Conservation (phyloP, 371 early-diverging fungal genomes). For the Actinomucor elegans region DNA sequence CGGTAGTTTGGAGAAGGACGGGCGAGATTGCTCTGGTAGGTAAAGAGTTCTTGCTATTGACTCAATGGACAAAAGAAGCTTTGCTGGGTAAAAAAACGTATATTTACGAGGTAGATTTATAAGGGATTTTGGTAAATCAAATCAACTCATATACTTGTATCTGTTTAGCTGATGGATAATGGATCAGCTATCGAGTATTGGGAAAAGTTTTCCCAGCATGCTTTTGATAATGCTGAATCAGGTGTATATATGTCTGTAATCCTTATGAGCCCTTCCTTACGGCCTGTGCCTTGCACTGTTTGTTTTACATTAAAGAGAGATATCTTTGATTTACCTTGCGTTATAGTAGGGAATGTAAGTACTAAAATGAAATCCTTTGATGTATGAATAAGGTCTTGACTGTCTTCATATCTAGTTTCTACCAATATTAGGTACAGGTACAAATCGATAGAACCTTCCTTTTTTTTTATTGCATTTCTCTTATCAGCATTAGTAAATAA, state of each 20-base stretch:
- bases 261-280: slow-evolving; percentile 59
- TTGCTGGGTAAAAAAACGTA: slow-evolving; percentile 70
- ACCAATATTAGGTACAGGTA: slow-evolving; percentile 11
- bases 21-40: slow-evolving; percentile 88
- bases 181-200: slow-evolving; percentile 83
- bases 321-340: slow-evolving; percentile 87
- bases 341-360: slow-evolving; percentile 67
- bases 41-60: slow-evolving; percentile 83
- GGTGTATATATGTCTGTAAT: slow-evolving; percentile 74
- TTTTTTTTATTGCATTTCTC: background rate
- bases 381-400: too few relatives aligned
- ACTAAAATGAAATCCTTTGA: too few relatives aligned
- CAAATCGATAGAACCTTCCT: background rate
- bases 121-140: background rate
- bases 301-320: slow-evolving; percentile 87
- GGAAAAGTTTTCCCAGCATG: slow-evolving; percentile 82
- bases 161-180: slow-evolving; percentile 74
- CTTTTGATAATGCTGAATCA: slow-evolving; percentile 82
- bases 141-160: too few relatives aligned
- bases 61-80: slow-evolving; percentile 76
- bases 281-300: slow-evolving; percentile 75
- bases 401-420: slow-evolving; percentile 10
- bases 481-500: background rate
- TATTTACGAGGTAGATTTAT: slow-evolving; percentile 61
- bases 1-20: slow-evolving; percentile 87